phyloP scores from a whole-genome alignment of 2,329 filamentous ascomycete genomes.

The Colletotrichum sp. region DNA sequence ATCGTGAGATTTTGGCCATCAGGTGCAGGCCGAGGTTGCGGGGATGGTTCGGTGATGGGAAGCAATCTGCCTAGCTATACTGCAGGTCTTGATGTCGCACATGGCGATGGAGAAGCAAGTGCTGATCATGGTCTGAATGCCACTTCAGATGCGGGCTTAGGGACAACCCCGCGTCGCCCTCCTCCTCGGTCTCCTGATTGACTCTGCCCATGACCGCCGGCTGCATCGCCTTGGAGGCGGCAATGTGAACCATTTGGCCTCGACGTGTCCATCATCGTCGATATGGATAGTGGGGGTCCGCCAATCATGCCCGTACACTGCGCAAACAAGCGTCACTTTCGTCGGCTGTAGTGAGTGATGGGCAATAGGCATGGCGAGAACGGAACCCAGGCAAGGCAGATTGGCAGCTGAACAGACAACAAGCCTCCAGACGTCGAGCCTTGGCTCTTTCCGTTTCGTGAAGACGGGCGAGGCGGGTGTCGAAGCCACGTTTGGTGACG shows the following conservation, averaged over 20 bases:
- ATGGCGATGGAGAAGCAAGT: neutral
- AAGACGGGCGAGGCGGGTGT: neutral
- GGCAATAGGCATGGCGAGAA: neutral
- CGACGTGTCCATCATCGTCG: neutral
- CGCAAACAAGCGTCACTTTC: neutral
- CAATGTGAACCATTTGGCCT: neutral
- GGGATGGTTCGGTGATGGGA: neutral
- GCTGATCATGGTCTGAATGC: neutral
- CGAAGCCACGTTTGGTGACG: conserved; percentile 5
- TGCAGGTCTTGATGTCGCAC: neutral
- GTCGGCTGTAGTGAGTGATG: neutral
- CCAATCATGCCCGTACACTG: neutral
- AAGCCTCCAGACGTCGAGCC: neutral
- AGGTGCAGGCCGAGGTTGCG: neutral
- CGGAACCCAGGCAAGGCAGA: neutral
- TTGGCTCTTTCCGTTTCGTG: neutral
- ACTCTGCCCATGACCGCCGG: neutral
- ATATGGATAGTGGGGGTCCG: neutral
- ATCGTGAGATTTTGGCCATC: conserved; percentile 7
- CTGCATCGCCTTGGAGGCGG: neutral
- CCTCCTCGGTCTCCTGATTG: neutral
- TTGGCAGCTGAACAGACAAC: neutral
- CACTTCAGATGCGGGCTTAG: neutral
- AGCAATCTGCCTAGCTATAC: neutral
- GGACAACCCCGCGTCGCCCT: neutral